Base-by-base conservation (phyloP, 306 rosid genomes). In the Cucurbita argyrosperma region DNA sequence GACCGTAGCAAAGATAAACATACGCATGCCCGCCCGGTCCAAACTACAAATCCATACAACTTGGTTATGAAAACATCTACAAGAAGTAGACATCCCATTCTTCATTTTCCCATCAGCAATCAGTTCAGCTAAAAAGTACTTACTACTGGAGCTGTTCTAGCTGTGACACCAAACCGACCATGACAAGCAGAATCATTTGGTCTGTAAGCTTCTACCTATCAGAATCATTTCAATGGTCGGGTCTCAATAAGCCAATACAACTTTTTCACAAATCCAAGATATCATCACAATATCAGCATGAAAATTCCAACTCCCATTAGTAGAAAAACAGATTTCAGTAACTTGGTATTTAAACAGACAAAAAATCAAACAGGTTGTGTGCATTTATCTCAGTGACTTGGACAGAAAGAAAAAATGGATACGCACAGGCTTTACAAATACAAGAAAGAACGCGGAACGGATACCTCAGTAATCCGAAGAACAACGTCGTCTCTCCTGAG, bases 1-100 rank as follows among this genome's bases (percentile, higher is more conserved):
- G 84, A 75, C 94, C 94, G 78, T 93, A 89, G 83, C 98, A 89
- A 54, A 90, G 90, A 77, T 93, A 93, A 61, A 90, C 95, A 83
- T 87, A 89, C 0, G 98, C 96, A 79, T 83, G 94, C 64, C 98
- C 97, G n/a, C 96, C 96, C 0, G 87, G 81, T 80, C 96, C 98
- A 87, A 89, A 94, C 97, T 94, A 72, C 49, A 75, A 58, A 30
- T 74, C 54, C 53, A 7, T 7, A 47, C 45, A 69, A 26, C 8
- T 47, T 23, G 9, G 23, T 56, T 10, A 21, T 8, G 16, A 57
- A 57, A 42, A 13, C 14, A 18, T 56, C 51, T n/a, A 38, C 38
- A 19, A 46, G 55, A 46, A 21, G 13, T 14, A 8, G 15, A 69
- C 8, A 26, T 69, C 46, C 16, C 21, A 50, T 69, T 49, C 59